These are phyloP conservation scores for Madurella fahalii DNA, from an alignment of 2,329 filamentous ascomycete species.

Conservation along the genomic window DNA sequence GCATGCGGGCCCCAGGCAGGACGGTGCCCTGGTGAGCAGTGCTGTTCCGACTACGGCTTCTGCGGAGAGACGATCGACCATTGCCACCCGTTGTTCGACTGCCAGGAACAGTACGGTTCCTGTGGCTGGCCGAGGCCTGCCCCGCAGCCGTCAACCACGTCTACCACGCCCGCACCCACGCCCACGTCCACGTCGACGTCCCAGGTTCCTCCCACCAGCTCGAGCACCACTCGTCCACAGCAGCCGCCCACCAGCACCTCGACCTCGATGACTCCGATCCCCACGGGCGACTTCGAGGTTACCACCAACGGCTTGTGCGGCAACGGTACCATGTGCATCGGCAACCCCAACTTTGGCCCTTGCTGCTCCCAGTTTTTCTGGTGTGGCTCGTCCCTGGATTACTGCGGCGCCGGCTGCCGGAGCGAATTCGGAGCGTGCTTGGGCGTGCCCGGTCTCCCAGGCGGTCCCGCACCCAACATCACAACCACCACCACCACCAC, in stretches of 20 bases:
- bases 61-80: conserved; percentile 26
- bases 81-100: conserved; percentile 26
- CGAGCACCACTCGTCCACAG: conserved; percentile 1
- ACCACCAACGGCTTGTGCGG: conserved; percentile 28
- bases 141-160: conserved; percentile 11
- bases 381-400: conserved; percentile 25
- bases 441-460: conserved; percentile 15
- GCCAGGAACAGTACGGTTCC: conserved; percentile 23
- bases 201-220: not conserved
- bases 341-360: conserved; percentile 23
- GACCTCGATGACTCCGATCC: conserved; percentile 5
- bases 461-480: conserved; percentile 5
- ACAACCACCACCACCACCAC: conserved; percentile 10
- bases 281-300: conserved; percentile 14
- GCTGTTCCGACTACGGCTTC: conserved; percentile 29
- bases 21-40: conserved; percentile 21
- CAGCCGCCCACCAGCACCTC: conserved; percentile 2
- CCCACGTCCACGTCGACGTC: not conserved
- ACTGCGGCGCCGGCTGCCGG: conserved; percentile 26
- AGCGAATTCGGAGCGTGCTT: conserved; percentile 25
- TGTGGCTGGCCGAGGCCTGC: conserved; percentile 24
- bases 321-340: conserved; percentile 28
- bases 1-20: conserved; percentile 22
- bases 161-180: conserved; percentile 9
- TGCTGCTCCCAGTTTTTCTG: conserved; percentile 30